Percentiles rank a stretch among this genome's conserved stretches.
These are phyloP conservation scores for Diaporthe ampelina DNA, from an alignment of 2,329 filamentous ascomycete species.

Conservation along the genomic window DNA sequence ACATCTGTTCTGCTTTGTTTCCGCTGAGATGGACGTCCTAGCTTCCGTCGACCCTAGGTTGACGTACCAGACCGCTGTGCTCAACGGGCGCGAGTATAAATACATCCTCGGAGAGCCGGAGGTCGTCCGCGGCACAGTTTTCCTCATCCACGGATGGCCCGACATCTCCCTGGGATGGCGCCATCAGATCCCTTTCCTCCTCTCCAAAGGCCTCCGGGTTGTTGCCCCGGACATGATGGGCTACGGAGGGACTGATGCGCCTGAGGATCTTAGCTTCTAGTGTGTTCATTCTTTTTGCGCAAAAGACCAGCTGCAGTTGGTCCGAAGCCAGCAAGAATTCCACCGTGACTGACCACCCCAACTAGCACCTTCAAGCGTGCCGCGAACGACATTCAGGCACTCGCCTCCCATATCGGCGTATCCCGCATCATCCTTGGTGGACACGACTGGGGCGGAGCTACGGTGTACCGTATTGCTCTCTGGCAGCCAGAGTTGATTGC, in stretches of 20 bases:
- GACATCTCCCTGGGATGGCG: conserved; percentile 89
- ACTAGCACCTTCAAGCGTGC: conserved; percentile 72
- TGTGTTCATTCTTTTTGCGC: conserved; percentile 45
- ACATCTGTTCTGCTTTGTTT: not conserved
- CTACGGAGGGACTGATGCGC: conserved; percentile 82
- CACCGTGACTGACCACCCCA: not conserved
- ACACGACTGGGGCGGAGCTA: conserved; percentile 91
- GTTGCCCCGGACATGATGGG: conserved; percentile 90
- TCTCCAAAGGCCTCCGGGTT: conserved; percentile 80
- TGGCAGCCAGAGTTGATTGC: conserved; percentile 80
- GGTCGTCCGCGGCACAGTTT: conserved; percentile 44
- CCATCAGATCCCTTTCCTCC: conserved; percentile 84
- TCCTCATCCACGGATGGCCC: conserved; percentile 81
- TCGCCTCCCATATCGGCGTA: conserved; percentile 18
- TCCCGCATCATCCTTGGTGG: conserved; percentile 82
- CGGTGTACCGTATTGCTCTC: conserved; percentile 81
- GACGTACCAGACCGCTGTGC: conserved; percentile 70
- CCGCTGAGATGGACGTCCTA: not conserved
- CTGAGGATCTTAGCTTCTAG: conserved; percentile 73
- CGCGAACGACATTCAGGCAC: conserved; percentile 77
- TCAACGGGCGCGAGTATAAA: conserved; percentile 79
- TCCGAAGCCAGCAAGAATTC: too few relatives aligned
- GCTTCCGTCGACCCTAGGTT: conserved; percentile 49
- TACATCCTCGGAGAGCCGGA: conserved; percentile 69
- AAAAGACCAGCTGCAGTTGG: not conserved